Evolutionary conservation across 257 asterid genomes (phyloP).

Genomic region (Plantago elongata): DNA sequence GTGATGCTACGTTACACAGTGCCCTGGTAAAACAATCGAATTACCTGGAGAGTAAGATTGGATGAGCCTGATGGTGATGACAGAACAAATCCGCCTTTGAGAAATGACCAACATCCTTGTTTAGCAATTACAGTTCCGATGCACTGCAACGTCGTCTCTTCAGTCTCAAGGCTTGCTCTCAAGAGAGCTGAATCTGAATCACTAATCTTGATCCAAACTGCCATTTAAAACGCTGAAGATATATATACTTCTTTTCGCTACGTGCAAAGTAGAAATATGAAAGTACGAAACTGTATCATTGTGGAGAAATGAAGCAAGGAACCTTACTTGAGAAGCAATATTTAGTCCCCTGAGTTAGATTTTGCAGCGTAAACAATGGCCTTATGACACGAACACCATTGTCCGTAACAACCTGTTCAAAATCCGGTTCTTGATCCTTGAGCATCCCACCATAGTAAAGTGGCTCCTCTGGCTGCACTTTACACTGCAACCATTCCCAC

Average conservation of each 20-base stretch:
- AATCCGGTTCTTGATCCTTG: slow-evolving; percentile 24
- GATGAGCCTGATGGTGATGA: slow-evolving; percentile 26
- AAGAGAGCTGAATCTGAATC: slow-evolving; percentile 28
- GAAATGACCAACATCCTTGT: slow-evolving; percentile 45
- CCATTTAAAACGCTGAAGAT: neutral
- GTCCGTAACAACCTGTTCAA: slow-evolving; percentile 9
- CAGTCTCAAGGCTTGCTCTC: slow-evolving; percentile 29
- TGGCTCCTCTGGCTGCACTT: slow-evolving; percentile 37
- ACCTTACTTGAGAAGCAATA: slow-evolving; percentile 47
- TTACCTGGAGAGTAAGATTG: slow-evolving; percentile 32
- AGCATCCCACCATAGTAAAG: slow-evolving; percentile 48
- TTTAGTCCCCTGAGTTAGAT: slow-evolving; percentile 30
- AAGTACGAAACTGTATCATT: neutral
- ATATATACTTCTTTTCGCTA: neutral
- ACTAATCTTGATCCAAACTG: slow-evolving; percentile 43
- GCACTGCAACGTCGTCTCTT: slow-evolving; percentile 23
- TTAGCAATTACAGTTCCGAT: slow-evolving; percentile 42
- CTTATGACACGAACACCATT: slow-evolving; percentile 23
- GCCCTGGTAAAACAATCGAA: too few relatives aligned
- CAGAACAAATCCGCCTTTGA: slow-evolving; percentile 44
- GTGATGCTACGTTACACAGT: too few relatives aligned
- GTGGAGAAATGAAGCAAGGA: neutral
- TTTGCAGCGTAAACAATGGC: slow-evolving; percentile 30
- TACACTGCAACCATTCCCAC: slow-evolving; percentile 28
- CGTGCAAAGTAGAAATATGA: neutral